phyloP scores from a whole-genome alignment of 768 basidiomycete genomes.

The Rhodotorula taiwanensis region DNA sequence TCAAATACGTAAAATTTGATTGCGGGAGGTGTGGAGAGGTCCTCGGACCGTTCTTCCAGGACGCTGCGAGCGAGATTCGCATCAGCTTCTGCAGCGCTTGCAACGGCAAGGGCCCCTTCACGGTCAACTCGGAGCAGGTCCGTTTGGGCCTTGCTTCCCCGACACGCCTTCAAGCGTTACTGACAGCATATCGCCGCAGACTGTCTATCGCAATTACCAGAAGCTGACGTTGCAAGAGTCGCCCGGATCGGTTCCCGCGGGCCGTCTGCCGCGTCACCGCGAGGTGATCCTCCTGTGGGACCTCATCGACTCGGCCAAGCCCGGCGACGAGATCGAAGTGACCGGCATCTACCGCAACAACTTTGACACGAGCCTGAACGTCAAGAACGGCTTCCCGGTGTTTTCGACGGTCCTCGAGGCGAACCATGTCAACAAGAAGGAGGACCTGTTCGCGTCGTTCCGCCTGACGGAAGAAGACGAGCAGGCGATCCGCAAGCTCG shows the following conservation, averaged over 20 bases:
- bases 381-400: conserved; percentile 98
- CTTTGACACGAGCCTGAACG: conserved; percentile 94
- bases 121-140: conserved; percentile 93
- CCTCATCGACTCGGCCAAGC: conserved; percentile 94
- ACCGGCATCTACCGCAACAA: conserved; percentile 98
- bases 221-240: conserved; percentile 98
- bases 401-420: conserved; percentile 98
- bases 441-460: conserved; percentile 97
- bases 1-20: conserved; percentile 99
- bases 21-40: conserved; percentile 90
- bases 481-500: conserved; percentile 75
- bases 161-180: background rate
- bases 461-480: conserved; percentile 95
- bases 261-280: conserved; percentile 90
- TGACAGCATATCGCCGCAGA: conserved; percentile 57
- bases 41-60: conserved; percentile 95
- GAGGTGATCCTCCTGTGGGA: conserved; percentile 98
- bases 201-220: conserved; percentile 96
- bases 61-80: conserved; percentile 85
- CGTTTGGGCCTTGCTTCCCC: background rate
- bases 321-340: conserved; percentile 97
- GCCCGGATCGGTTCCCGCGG: conserved; percentile 93
- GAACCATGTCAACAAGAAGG: conserved; percentile 98
- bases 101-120: conserved; percentile 89
- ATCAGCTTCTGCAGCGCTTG: conserved; percentile 92